phyloP scores from a whole-genome alignment of 352 stramenopile species.

The Globisporangium paroecandrum region DNA sequence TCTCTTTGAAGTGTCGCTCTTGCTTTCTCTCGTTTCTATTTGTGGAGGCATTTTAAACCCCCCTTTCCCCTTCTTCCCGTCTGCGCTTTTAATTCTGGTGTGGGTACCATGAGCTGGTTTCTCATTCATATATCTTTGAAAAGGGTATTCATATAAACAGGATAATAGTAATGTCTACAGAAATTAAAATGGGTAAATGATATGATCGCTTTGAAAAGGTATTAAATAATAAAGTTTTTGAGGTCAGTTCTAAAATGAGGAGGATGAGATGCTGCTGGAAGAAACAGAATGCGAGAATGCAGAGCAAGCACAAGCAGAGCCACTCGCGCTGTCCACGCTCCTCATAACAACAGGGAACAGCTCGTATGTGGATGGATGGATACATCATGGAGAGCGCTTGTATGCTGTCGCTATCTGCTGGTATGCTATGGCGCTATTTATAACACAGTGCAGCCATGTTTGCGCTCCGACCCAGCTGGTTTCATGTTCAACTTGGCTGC shows the following conservation, averaged over 20 bases:
- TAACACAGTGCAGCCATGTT: neutral
- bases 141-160: neutral
- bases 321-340: neutral
- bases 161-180: rapidly evolving
- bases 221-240: neutral
- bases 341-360: neutral
- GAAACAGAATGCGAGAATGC: neutral
- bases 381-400: neutral
- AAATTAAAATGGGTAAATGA: neutral
- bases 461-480: neutral
- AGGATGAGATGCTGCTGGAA: slow-evolving; percentile 8
- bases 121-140: neutral
- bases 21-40: slow-evolving; percentile 8
- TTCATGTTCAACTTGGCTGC: slow-evolving; percentile 4
- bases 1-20: slow-evolving; percentile 9
- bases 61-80: neutral
- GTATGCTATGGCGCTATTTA: neutral
- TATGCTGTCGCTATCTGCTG: neutral
- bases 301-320: neutral
- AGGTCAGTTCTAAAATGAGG: slow-evolving; percentile 12
- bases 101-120: neutral
- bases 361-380: neutral
- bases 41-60: slow-evolving; percentile 5
- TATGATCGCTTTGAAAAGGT: neutral
- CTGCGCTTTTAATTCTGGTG: neutral